Conservation (phyloP, 495 filamentous ascomycete genomes). For the Penicillium coffeae region DNA sequence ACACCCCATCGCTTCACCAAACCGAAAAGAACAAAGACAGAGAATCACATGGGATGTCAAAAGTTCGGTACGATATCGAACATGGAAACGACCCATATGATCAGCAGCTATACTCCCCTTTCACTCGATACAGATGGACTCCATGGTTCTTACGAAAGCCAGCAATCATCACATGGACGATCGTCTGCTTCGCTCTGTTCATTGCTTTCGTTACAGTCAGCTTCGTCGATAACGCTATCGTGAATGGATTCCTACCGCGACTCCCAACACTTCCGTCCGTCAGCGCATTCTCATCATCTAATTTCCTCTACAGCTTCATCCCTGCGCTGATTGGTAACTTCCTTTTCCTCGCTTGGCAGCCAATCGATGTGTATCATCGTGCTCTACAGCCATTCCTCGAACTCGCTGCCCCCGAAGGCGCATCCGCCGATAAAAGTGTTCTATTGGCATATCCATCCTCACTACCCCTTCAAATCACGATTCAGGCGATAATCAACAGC, state of each 20-base stretch:
- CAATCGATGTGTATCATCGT: constrained; percentile 71
- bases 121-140: constrained; percentile 61
- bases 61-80: constrained; percentile 43
- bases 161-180: constrained; percentile 59
- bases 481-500: constrained; percentile 57
- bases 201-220: constrained; percentile 71
- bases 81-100: constrained; percentile 35
- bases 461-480: constrained; percentile 59
- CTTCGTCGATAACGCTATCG: constrained; percentile 66
- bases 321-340: constrained; percentile 72
- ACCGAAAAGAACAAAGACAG: constrained; percentile 28
- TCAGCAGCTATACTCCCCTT: constrained; percentile 43
- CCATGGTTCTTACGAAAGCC: constrained; percentile 72
- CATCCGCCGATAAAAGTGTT: constrained; percentile 62
- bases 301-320: constrained; percentile 85
- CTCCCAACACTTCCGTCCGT: constrained; percentile 57
- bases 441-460: constrained; percentile 69
- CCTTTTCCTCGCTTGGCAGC: constrained; percentile 72
- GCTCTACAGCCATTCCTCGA: constrained; percentile 71
- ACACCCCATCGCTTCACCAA: constrained; percentile 52
- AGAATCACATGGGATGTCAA: constrained; percentile 27
- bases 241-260: constrained; percentile 65
- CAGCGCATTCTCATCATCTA: constrained; percentile 72
- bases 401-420: constrained; percentile 55
- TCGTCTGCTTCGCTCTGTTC: constrained; percentile 61